Evolutionary conservation across 1,284 basidiomycete genomes (phyloP).

Genomic region (Vanrija humicola): DNA sequence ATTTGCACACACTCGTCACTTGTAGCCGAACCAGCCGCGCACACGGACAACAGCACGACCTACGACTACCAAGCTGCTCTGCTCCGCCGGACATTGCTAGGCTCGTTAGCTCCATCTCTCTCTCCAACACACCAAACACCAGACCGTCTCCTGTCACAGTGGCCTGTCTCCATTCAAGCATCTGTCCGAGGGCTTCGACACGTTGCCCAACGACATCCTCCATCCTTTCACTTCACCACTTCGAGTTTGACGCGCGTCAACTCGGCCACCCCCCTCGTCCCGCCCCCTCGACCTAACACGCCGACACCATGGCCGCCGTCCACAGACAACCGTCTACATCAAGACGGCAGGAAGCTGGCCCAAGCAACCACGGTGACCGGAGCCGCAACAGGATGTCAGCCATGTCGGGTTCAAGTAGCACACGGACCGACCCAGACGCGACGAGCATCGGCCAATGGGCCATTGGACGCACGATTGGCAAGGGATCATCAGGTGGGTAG

Average conservation of each 20-base stretch:
- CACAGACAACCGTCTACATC: conserved; percentile 7
- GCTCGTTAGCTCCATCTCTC: not conserved
- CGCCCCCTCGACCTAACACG: not conserved
- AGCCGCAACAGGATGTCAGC: conserved; percentile 14
- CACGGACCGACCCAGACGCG: conserved; percentile 39
- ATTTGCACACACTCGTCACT: too few species aligned
- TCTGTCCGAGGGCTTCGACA: not conserved
- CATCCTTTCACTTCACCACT: not conserved
- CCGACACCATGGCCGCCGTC: conserved; percentile 3
- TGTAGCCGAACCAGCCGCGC: too few species aligned
- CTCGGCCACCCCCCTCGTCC: not conserved
- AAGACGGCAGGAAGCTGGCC: conserved; percentile 3
- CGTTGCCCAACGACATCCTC: not conserved
- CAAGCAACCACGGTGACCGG: not conserved
- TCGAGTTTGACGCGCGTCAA: not conserved
- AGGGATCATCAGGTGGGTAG: conserved; percentile 75
- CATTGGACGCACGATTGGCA: conserved; percentile 84
- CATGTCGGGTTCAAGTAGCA: conserved; percentile 12
- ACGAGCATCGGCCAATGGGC: conserved; percentile 80
- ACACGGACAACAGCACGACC: too few species aligned
- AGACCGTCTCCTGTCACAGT: not conserved
- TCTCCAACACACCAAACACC: not conserved
- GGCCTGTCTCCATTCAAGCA: not conserved
- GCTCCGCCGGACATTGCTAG: too few species aligned
- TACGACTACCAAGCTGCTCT: too few species aligned